phyloP scores from a whole-genome alignment of 768 basidiomycete species.

The Russula sp. region DNA sequence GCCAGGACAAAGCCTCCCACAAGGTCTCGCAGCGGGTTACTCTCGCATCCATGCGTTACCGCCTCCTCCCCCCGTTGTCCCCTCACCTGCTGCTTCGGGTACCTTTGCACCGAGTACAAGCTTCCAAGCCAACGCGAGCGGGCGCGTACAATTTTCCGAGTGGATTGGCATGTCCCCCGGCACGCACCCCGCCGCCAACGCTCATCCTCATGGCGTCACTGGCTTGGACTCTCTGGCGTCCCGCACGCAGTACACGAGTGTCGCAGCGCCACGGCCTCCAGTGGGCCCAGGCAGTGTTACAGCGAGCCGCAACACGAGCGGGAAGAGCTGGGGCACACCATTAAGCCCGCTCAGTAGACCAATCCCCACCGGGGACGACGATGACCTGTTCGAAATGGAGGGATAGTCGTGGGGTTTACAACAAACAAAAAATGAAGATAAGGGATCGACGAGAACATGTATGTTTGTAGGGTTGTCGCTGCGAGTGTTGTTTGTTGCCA shows the following conservation, averaged over 20 bases:
- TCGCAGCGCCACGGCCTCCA: constrained; percentile 26
- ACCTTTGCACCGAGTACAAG: constrained; percentile 27
- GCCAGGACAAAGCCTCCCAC: constrained; percentile 85
- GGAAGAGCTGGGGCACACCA: constrained; percentile 34
- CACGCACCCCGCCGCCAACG: constrained; percentile 24
- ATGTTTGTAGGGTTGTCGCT: constrained; percentile 9
- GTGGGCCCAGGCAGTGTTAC: constrained; percentile 19
- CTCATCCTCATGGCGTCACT: constrained; percentile 24
- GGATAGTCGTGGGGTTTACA: constrained; percentile 24
- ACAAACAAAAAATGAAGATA: constrained; percentile 1
- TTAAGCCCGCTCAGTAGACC: constrained; percentile 58
- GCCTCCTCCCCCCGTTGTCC: constrained; percentile 29
- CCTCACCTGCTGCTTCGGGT: constrained; percentile 31
- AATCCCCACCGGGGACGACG: constrained; percentile 54
- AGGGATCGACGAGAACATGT: constrained; percentile 5
- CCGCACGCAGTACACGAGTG: constrained; percentile 48
- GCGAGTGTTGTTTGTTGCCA: constrained; percentile 9
- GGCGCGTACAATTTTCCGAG: constrained; percentile 23
- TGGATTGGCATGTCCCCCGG: constrained; percentile 29
- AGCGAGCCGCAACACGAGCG: constrained; percentile 26
- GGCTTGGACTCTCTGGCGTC: constrained; percentile 49
- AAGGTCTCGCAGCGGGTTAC: constrained; percentile 86
- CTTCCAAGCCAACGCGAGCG: constrained; percentile 23
- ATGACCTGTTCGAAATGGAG: constrained; percentile 67
- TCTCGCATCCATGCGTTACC: constrained; percentile 78